Percentiles rank a stretch among this genome's conserved stretches.
These are phyloP conservation scores for Dunaliella primolecta DNA, from an alignment of 139 green algal genomes.

Conservation along the genomic window DNA sequence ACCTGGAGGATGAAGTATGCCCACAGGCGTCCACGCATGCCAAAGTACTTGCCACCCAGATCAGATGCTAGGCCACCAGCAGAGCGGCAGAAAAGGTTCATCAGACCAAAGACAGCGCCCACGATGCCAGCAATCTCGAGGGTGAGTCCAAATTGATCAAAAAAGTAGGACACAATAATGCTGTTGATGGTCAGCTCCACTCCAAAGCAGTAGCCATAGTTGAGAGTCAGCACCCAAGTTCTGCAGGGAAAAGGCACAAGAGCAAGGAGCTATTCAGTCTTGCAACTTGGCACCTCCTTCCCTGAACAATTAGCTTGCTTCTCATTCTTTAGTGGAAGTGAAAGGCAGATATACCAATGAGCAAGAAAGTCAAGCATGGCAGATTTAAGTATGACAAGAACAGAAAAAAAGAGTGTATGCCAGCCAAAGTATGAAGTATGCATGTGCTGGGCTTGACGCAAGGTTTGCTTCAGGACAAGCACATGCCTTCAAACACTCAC, in stretches of 20 bases:
- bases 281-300: background rate
- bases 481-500: background rate
- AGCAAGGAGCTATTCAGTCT: conserved; percentile 57
- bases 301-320: background rate
- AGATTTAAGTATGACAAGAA: background rate
- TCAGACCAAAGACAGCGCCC: conserved; percentile 73
- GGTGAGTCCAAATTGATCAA: conserved; percentile 73
- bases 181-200: conserved; percentile 86
- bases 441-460: background rate
- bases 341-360: background rate
- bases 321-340: background rate
- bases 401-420: too few species aligned
- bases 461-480: background rate
- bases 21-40: conserved; percentile 84
- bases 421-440: background rate
- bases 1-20: conserved; percentile 42
- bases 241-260: conserved; percentile 77
- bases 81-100: conserved; percentile 86
- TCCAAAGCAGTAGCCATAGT: conserved; percentile 82
- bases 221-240: conserved; percentile 59
- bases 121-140: conserved; percentile 26
- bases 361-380: background rate
- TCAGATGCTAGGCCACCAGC: conserved; percentile 19
- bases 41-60: conserved; percentile 23
- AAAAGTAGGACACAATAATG: conserved; percentile 65